phyloP scores from a whole-genome alignment of 441 rosid species.

The Gossypium davidsonii region DNA sequence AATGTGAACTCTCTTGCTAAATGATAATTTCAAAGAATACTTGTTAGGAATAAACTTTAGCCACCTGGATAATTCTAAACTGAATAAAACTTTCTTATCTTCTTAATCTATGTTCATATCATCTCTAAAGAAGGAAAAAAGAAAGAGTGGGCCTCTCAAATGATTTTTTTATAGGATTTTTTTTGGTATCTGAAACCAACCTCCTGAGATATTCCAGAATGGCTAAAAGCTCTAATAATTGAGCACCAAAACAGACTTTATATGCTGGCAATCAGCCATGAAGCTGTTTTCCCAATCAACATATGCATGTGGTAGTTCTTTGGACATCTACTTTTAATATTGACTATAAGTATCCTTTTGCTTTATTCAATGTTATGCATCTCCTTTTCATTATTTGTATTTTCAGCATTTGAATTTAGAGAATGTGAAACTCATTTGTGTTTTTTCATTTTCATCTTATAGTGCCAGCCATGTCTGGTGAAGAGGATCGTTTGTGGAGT shows the following conservation, averaged over 20 bases:
- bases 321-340: not conserved
- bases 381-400: not conserved
- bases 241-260: not conserved
- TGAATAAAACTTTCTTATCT: not conserved
- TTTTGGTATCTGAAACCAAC: not conserved
- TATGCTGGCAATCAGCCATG: not conserved
- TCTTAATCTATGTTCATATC: not conserved
- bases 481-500: conserved; percentile 89
- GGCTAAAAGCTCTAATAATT: not conserved
- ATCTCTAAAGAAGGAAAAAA: not conserved
- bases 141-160: not conserved
- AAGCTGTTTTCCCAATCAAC: not conserved
- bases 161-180: not conserved
- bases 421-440: not conserved
- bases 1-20: not conserved
- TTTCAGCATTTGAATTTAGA: not conserved
- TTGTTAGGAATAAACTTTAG: not conserved
- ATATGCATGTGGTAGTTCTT: not conserved
- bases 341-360: not conserved
- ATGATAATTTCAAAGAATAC: not conserved
- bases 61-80: not conserved
- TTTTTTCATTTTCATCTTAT: not conserved
- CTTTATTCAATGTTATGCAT: not conserved
- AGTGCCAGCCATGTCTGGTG: conserved; percentile 49
- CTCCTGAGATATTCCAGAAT: not conserved